Base-by-base conservation (phyloP, 2,329 filamentous ascomycete genomes). In the Penicillium sumatraense region DNA sequence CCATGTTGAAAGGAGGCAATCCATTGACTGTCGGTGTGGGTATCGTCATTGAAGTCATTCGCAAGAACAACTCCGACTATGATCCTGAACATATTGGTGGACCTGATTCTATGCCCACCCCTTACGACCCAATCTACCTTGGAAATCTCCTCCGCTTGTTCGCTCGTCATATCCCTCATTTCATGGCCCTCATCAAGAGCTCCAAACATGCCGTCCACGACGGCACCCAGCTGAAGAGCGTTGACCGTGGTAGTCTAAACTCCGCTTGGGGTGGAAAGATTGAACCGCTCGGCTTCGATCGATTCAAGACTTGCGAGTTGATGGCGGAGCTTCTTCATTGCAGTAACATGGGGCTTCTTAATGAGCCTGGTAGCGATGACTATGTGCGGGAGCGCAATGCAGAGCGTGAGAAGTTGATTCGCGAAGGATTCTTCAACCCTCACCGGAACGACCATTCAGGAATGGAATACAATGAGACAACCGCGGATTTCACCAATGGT, bases 11-110 rank as follows among this genome's bases (percentile, higher is more conserved):
- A 49, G 95, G 95, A 35, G 95, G 95, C 23, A 98, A 99, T 67
- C 89, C 95, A 5, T 78, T 99, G 55, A 98, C 93, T 0, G 96
- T 98, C 14, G 95, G 95, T 47, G 95, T 99, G 10, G 95, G 95
- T 18, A 97, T 98, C 68, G 86, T 99, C 29, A 99, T 99, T 61
- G 95, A 99, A 76, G 95, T 99, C 42, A 99, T 99, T 71, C 86
- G 95, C 57, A 99, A 99, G 79, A 99, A 99, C 76, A 99, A 99
- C 73, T 98, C 95, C 0, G 95, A 99, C 75, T 99, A 99, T 72
- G 95, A 99, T 65, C 89, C 95, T 1, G 95, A 98, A 65, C 90
- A 93, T 65, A 87, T 93, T 58, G 86, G 89, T 46, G 91, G 92
- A 56, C 86, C 90, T 24, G 90, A 90, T 61, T 85, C 89, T 2